Evolutionary conservation across 805 yeast species (phyloP), one percentile per base, ranked within the genome.

Genomic region (Scheffersomyces stipitis): DNA sequence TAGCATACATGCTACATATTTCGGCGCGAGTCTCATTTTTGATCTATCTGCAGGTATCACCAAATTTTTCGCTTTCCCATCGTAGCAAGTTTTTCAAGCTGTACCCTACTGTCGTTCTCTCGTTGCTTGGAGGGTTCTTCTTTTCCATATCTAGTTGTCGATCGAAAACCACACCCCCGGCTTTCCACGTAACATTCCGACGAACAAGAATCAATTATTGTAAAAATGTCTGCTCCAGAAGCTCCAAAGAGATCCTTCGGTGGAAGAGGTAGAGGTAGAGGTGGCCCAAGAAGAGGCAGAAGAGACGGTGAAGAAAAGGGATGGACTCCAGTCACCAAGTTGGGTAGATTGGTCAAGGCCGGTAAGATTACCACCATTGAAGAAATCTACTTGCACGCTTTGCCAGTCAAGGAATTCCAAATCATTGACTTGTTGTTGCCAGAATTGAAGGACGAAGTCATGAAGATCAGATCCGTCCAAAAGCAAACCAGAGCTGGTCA

Each of bases 401-500:
- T 93, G 66, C 98, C 99, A 71, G 93, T 93, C 75, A 93, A 93
- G 90, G 99, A 93, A 81, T 90, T 76, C 86, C 98, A 93, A 81
- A 86, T 93, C 81, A 86, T 93, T 65, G 99, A 93, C 81, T 82
- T 81, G 68, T 80, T 93, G 73, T 81, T 93, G 66, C 99, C 99
- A 71, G 83, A 77, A 67, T 84, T 93, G 71, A 83, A 85, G 77
- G 99, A 93, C 73, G 96, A 91, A 80, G 97, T 93, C 69, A 93
- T 93, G 99, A 91, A 91, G 88, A 93, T 93, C 81, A 84, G 91
- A 81, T 95, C 99, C 59, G 99, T 93, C 62, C 99, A 93, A 80
- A 93, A 93, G 85, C 99, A 93, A 80, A 93, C 99, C 83, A 83
- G 96, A 79, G 99, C 99, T 66, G 99, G 99, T 89, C 99, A 93